Conservation (phyloP, 352 stramenopile species). For the Saprolegnia diclina region DNA sequence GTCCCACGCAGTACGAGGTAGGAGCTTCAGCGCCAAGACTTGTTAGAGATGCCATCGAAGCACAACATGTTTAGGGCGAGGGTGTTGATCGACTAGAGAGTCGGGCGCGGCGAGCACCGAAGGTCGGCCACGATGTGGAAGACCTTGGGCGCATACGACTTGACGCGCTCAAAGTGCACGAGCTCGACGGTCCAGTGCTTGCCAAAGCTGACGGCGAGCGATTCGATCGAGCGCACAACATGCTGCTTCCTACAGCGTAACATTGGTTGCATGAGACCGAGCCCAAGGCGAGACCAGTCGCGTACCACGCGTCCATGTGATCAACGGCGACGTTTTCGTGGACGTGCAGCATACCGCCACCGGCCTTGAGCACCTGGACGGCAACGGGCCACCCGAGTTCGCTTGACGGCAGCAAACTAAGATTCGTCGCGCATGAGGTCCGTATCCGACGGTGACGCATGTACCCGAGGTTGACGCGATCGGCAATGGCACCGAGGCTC, state of each 20-base stretch:
- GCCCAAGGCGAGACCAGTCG: not conserved
- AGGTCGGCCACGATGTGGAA: slow-evolving; percentile 87
- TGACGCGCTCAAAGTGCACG: slow-evolving; percentile 85
- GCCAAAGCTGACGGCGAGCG: slow-evolving; percentile 41
- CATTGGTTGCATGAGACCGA: not conserved
- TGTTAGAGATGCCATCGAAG: too few species aligned
- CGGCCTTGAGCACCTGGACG: slow-evolving; percentile 83
- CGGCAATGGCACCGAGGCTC: slow-evolving; percentile 69
- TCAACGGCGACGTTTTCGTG: slow-evolving; percentile 91
- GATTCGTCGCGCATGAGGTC: not conserved
- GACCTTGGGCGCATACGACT: slow-evolving; percentile 89
- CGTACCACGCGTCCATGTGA: slow-evolving; percentile 69
- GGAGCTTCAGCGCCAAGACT: too few species aligned
- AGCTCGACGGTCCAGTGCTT: slow-evolving; percentile 74
- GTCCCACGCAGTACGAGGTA: too few species aligned
- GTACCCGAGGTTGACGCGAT: slow-evolving; percentile 90
- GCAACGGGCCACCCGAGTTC: slow-evolving; percentile 91
- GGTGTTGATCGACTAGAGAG: not conserved
- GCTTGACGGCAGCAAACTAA: slow-evolving; percentile 85
- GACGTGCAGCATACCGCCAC: slow-evolving; percentile 92
- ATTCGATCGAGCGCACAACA: slow-evolving; percentile 44
- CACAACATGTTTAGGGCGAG: too few species aligned
- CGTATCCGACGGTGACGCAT: too few species aligned
- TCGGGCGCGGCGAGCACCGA: slow-evolving; percentile 32
- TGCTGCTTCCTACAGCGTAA: slow-evolving; percentile 40